Conservation (phyloP, 106 monocot genomes). For the Apostasia ramifera region DNA sequence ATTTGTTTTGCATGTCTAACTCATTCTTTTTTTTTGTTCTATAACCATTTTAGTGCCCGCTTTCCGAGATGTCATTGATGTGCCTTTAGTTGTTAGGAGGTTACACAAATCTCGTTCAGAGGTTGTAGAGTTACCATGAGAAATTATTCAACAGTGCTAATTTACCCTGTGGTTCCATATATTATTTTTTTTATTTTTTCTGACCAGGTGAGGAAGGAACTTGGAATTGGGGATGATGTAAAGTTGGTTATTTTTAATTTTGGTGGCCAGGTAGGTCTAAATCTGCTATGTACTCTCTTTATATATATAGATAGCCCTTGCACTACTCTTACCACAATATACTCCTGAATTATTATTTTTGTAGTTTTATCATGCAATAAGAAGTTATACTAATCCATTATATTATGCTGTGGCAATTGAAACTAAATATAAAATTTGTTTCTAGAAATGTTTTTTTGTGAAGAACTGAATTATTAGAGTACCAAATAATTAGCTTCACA, state of each 20-base stretch:
- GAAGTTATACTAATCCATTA: no score
- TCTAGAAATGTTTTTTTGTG: no score
- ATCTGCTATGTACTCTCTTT: background rate
- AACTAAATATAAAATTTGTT: no score
- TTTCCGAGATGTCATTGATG: slow-evolving; percentile 83
- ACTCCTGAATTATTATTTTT: no score
- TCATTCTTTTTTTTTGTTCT: background rate
- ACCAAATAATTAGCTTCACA: no score
- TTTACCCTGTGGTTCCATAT: background rate
- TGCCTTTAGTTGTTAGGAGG: slow-evolving; percentile 77
- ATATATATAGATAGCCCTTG: no score
- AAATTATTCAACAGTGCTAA: background rate
- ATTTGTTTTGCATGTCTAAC: background rate
- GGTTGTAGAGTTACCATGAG: slow-evolving; percentile 18
- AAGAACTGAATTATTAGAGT: no score
- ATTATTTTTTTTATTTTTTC: slow-evolving; percentile 3
- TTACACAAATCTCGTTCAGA: slow-evolving; percentile 66
- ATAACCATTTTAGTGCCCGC: slow-evolving; percentile 68
- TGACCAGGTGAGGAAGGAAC: slow-evolving; percentile 77
- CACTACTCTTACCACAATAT: no score
- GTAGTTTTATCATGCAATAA: no score
- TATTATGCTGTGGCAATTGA: no score
- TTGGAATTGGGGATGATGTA: slow-evolving; percentile 54
- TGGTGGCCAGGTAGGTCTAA: slow-evolving; percentile 72
- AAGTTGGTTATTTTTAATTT: slow-evolving; percentile 87